Conservation (phyloP, 176 grass and related monocot genomes). For the Raddia guianensis region DNA sequence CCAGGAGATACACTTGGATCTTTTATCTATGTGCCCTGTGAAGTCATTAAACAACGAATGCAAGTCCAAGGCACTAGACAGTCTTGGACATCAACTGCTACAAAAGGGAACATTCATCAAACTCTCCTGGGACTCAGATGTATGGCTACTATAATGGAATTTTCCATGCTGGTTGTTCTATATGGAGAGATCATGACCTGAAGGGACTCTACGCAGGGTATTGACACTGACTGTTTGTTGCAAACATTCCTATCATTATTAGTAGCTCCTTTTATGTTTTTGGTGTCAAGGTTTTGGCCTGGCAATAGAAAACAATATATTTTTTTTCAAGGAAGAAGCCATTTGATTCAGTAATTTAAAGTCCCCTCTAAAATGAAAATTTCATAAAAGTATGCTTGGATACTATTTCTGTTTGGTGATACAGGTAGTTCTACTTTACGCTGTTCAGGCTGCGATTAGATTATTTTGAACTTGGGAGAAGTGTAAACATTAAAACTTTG, state of each 20-base stretch:
- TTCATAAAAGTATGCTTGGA: constrained; percentile 7
- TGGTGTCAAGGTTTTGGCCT: not conserved
- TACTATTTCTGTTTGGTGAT: not conserved
- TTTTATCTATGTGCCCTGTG: constrained; percentile 92
- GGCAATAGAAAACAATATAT: not conserved
- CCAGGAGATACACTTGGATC: constrained; percentile 97
- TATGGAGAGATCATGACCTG: constrained; percentile 76
- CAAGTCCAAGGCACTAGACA: constrained; percentile 91
- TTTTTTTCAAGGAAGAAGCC: not conserved
- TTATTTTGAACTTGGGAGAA: not conserved
- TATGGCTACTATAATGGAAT: constrained; percentile 90
- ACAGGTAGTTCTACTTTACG: not conserved
- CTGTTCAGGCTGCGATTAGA: not conserved
- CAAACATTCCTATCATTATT: constrained; percentile 27
- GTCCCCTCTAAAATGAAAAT: not conserved
- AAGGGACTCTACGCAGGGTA: constrained; percentile 96
- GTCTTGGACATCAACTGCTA: constrained; percentile 59
- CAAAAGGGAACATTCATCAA: constrained; percentile 63
- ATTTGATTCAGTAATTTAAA: not conserved
- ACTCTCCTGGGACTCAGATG: constrained; percentile 54
- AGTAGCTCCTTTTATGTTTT: not conserved
- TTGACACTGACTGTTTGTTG: constrained; percentile 5
- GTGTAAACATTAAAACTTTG: not conserved
- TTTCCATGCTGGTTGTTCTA: constrained; percentile 89
- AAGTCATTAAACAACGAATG: constrained; percentile 97